Base-by-base conservation (phyloP, 176 grass and related monocot species). In the Aegilops tauschii region DNA sequence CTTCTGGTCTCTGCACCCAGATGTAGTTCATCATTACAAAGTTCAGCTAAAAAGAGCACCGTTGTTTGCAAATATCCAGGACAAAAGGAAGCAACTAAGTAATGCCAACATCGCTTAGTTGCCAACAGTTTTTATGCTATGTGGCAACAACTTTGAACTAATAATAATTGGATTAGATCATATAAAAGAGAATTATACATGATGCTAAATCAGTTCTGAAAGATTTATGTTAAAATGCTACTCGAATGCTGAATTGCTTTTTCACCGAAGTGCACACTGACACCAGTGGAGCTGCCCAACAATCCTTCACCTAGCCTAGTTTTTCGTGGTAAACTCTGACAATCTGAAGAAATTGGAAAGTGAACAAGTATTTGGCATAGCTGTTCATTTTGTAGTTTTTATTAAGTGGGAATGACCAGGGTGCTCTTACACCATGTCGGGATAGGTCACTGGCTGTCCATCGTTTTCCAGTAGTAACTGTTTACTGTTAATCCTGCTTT, bases 151-250 rank as follows among this genome's bases (percentile, higher is more conserved):
- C 11, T 52, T 81, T 82, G 29, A 82, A 25, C 79, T 68, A 81
- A 49, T 18, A 49, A 68, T 50, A 21, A 49, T 50, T 17, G 27
- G 42, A 69, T 54, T 54, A 30, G 29, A 35, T 69, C 12, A 69
- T 82, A 25, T 7, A 82, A 17, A 56, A 25, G 29, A 82, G 69
- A 56, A 52, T 82, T 82, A 35, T 18, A 82, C 54, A 36, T 82
- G 52, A 36, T 56, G 50, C 11, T 82, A 27, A 78, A 10, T 61
- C 18, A 37, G 65, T 12, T 18, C 16, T 82, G 12, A 25, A 82
- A 50, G 52, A 82, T 67, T 47, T 32, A 67, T 47, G 16, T 67
- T 31, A 66, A 23, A 66, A 21, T 34, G 44, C 65, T 70, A 35
- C 61, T 68, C 68, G 42, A 81, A n/a, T 68, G 63, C 79, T 68